Percentiles rank a stretch among this genome's conserved stretches.
Conservation (phyloP, 192 early-diverging fungal genomes). For the Podila horticola region DNA sequence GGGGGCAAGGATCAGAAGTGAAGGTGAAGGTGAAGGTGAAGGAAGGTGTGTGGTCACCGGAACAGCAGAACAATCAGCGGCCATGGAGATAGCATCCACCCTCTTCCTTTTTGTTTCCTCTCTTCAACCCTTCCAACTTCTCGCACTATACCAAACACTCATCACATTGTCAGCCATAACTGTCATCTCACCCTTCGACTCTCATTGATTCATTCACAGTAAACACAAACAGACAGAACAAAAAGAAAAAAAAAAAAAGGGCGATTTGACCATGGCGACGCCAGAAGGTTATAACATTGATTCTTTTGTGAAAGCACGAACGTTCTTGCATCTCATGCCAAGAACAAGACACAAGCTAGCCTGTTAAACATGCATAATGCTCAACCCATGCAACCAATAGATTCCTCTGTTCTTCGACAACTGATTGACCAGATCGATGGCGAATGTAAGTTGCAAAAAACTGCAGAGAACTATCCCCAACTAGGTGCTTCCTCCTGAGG, state of each 20-base stretch:
- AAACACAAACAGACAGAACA: no score
- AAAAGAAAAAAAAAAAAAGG: no score
- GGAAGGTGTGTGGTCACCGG: no score
- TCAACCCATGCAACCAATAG: slow-evolving; percentile 1
- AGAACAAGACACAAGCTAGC: neutral
- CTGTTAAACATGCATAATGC: neutral
- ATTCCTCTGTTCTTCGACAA: slow-evolving; percentile 45
- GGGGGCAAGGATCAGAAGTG: no score
- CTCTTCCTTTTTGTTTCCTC: neutral
- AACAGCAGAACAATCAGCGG: neutral
- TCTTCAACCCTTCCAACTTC: neutral
- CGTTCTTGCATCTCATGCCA: neutral
- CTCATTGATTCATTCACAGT: no score
- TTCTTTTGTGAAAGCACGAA: neutral
- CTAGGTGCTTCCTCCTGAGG: no score
- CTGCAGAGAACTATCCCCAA: neutral
- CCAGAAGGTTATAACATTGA: slow-evolving; percentile 8
- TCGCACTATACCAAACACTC: neutral
- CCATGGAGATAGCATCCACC: neutral
- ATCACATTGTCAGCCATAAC: neutral
- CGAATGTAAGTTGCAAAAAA: slow-evolving; percentile 19
- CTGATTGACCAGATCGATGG: slow-evolving; percentile 48
- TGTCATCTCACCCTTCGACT: neutral
- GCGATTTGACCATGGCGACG: slow-evolving; percentile 4
- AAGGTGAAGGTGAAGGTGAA: no score